A percentile compares a stretch with the other conserved stretches of the same genome.
These are phyloP conservation scores for Acidomyces sp. DNA, from an alignment of 495 filamentous ascomycete species.

Conservation along the genomic window DNA sequence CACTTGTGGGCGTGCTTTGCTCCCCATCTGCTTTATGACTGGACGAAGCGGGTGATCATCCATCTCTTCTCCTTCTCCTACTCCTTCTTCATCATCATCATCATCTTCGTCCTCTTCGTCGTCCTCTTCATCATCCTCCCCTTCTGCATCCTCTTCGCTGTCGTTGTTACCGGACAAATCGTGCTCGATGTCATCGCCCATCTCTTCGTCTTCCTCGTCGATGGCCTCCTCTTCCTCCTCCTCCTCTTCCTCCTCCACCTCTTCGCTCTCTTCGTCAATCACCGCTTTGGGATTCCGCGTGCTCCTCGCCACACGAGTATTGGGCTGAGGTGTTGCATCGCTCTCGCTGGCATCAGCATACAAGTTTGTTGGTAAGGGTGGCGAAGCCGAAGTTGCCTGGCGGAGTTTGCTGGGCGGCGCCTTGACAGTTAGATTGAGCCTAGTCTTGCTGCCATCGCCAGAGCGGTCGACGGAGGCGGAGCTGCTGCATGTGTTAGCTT, in stretches of 20 bases:
- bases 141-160: constrained; percentile 43
- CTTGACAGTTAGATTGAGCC: constrained; percentile 65
- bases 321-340: constrained; percentile 12
- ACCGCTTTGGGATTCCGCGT: constrained; percentile 27
- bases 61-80: constrained; percentile 18
- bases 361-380: constrained; percentile 32
- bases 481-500: constrained; percentile 5
- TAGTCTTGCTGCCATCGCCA: constrained; percentile 3
- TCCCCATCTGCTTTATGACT: constrained; percentile 34
- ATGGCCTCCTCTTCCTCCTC: no score
- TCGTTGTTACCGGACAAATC: constrained; percentile 41
- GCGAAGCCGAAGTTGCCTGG: constrained; percentile 48
- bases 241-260: constrained; percentile 32
- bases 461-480: constrained; percentile 12
- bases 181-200: constrained; percentile 36
- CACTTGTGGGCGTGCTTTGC: constrained; percentile 24
- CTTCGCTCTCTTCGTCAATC: constrained; percentile 40
- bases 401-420: constrained; percentile 70
- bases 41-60: constrained; percentile 18
- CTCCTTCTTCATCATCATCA: constrained; percentile 21
- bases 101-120: constrained; percentile 33
- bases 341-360: constrained; percentile 40
- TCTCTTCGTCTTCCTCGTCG: constrained; percentile 19
- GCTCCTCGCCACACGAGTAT: constrained; percentile 2
- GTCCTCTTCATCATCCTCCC: constrained; percentile 28